Evolutionary conservation across 2,329 filamentous ascomycete genomes (phyloP), one percentile per base, ranked within the genome.

Genomic region (Microsporum canis): DNA sequence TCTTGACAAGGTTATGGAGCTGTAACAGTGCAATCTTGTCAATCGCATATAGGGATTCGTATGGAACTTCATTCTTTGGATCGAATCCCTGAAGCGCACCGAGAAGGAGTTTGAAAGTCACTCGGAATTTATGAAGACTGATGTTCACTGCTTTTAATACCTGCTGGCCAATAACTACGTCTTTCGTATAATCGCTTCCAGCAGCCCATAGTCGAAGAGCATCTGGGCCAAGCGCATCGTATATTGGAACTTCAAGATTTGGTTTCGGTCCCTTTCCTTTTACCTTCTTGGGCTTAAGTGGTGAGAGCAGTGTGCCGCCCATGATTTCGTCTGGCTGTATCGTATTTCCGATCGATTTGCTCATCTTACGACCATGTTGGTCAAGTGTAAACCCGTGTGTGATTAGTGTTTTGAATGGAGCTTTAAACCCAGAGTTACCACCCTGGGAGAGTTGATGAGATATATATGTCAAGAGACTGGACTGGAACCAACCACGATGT

Each of bases 401-500:
- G 63, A 96, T 86, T n/a, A 99, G 79, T 2, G 84, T 88, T 69
- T 86, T 88, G 77, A 95, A 99, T 0, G 94, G 94, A 0, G 92
- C 80, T 65, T 72, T 73, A 36, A 76, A 65, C 3, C 61, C 68
- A 3, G 72, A 68, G 0, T 63, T 65, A 3, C 70, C 67, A 0
- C 70, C 65, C 1, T 74, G 71, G 3, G 74, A 71, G 49, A 74
- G 71, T 61, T 75, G 78, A 69, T 73, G 76, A 61, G 91, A 88
- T 34, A 95, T 82, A 57, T 89, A 85, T 0, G 94, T 97, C 60
- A 99, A 80, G 8, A 99, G 81, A 64, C 91, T 95, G 5, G 94
- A 97, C 74, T 99, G 94, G 72, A 99, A 99, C 94, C 94, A 99
- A 34, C 94, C 94, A 43, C 94, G 87, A 73, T 99, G 94, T 72